phyloP scores from a whole-genome alignment of 2,329 filamentous ascomycete species.

The Alternaria alternata region DNA sequence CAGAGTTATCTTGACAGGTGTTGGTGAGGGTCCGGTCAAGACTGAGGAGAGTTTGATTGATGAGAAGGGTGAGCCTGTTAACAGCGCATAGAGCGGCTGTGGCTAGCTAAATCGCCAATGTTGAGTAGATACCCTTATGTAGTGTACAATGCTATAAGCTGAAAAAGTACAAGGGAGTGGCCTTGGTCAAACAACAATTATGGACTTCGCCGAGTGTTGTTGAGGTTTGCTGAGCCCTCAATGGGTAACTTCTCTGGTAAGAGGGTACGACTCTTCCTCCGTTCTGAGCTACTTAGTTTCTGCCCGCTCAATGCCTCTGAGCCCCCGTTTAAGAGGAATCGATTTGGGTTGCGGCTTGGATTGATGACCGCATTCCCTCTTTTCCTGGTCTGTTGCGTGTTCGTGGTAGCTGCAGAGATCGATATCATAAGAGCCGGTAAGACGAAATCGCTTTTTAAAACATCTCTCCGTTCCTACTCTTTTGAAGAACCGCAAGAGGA shows the following conservation, averaged over 20 bases:
- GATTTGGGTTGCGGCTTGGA: no score
- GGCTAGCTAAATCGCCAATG: not conserved
- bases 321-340: no score
- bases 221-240: no score
- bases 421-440: not conserved
- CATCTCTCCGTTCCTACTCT: not conserved
- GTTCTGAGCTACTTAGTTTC: no score
- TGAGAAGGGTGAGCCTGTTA: conserved; percentile 58
- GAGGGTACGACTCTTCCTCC: no score
- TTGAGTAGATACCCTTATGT: conserved; percentile 14
- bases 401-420: not conserved
- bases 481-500: not conserved
- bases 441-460: no score
- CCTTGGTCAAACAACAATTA: no score
- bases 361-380: not conserved
- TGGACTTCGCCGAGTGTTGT: no score
- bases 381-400: not conserved
- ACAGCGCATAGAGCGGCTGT: conserved; percentile 14
- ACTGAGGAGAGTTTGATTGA: conserved; percentile 79
- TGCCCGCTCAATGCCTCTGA: no score
- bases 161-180: no score
- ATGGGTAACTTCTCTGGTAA: no score
- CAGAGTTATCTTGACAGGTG: conserved; percentile 87
- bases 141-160: not conserved
- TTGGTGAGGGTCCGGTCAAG: conserved; percentile 87